A percentile compares a stretch with the other conserved stretches of the same genome.
Conservation (phyloP, 257 asterid species). For the Solanum pennellii region DNA sequence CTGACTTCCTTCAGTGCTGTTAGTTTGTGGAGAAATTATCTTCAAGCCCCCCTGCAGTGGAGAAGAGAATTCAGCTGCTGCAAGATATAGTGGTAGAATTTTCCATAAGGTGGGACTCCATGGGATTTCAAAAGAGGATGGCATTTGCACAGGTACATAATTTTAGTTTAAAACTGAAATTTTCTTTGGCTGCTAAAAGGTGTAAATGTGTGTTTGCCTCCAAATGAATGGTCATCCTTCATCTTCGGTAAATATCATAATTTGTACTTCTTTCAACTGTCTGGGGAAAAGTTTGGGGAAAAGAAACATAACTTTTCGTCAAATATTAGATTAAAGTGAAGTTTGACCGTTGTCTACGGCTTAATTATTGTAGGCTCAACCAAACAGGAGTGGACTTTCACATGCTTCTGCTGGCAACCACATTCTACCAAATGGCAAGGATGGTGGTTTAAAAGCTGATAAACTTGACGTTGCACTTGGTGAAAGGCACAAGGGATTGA, state of each 20-base stretch:
- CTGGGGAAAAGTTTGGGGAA: background rate
- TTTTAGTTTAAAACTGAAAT: background rate
- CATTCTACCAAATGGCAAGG: slow-evolving; percentile 28
- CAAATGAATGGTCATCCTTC: background rate
- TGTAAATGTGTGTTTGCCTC: background rate
- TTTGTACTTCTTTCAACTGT: background rate
- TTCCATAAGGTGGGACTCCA: slow-evolving; percentile 72
- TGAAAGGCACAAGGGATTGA: slow-evolving; percentile 21
- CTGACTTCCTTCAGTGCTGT: slow-evolving; percentile 19
- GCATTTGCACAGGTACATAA: slow-evolving; percentile 42
- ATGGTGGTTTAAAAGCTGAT: slow-evolving; percentile 17
- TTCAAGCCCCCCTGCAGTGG: slow-evolving; percentile 42
- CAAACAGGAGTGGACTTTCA: slow-evolving; percentile 8
- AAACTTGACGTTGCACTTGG: slow-evolving; percentile 9
- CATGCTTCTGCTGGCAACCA: slow-evolving; percentile 8
- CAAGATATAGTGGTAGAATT: slow-evolving; percentile 78
- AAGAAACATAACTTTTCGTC: background rate
- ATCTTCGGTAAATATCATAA: background rate
- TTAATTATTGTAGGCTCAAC: slow-evolving; percentile 9
- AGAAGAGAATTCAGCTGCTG: slow-evolving; percentile 56
- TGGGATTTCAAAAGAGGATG: slow-evolving; percentile 76
- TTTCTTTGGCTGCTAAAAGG: background rate
- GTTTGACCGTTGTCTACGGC: background rate
- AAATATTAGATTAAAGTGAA: background rate
- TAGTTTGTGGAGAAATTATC: slow-evolving; percentile 83